Percentiles rank a stretch among this genome's conserved stretches.
Evolutionary conservation across 2,329 filamentous ascomycete species (phyloP).

Genomic region (Aspergillus unguis): DNA sequence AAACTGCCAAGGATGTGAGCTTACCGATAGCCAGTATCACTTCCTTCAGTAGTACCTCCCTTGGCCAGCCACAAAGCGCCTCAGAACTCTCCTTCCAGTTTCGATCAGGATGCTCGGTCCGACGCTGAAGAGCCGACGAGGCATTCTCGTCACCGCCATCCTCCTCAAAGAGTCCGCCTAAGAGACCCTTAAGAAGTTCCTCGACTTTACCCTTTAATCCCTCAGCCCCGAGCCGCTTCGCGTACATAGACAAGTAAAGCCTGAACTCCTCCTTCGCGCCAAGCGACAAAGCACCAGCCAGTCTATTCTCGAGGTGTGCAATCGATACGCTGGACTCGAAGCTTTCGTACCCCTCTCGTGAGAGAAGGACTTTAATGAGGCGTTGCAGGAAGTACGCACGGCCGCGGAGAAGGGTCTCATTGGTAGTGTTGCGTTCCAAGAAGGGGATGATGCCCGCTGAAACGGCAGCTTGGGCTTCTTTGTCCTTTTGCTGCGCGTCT

Average conservation of each 20-base stretch:
- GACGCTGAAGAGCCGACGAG: neutral
- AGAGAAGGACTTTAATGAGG: conserved; percentile 82
- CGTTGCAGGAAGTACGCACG: conserved; percentile 87
- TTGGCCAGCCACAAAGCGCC: conserved; percentile 84
- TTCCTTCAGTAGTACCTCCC: conserved; percentile 80
- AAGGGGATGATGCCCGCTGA: conserved; percentile 91
- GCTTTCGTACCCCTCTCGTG: conserved; percentile 84
- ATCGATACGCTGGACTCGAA: conserved; percentile 91
- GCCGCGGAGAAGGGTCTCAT: conserved; percentile 85
- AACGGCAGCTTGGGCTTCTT: conserved; percentile 55
- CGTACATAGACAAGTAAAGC: conserved; percentile 96
- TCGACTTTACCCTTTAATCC: conserved; percentile 85
- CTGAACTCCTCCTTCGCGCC: conserved; percentile 89
- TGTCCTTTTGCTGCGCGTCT: conserved; percentile 56
- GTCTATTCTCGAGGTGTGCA: conserved; percentile 89
- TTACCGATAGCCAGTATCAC: conserved; percentile 89
- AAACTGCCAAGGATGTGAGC: conserved; percentile 23
- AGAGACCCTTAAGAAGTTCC: conserved; percentile 77
- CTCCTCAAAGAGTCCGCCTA: conserved; percentile 65
- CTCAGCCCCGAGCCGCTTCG: conserved; percentile 89
- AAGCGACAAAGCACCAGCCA: conserved; percentile 81
- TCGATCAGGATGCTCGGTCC: conserved; percentile 26
- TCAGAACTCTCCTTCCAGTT: conserved; percentile 54
- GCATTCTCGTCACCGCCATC: conserved; percentile 46
- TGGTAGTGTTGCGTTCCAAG: conserved; percentile 91